Conservation (phyloP, 306 rosid species). For the Datisca glomerata region DNA sequence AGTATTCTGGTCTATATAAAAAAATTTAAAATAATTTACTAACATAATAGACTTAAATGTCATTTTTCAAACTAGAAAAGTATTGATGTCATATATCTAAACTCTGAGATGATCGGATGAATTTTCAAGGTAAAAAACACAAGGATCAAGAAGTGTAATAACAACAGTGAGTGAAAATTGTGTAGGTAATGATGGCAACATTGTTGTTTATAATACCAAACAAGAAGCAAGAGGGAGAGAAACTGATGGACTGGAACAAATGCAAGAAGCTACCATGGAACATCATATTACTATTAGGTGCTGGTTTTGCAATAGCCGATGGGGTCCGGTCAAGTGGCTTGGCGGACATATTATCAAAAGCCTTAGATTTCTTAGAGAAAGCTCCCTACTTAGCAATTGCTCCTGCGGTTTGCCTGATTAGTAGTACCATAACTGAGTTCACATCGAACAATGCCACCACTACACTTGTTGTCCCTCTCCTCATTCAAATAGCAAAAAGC, state of each 20-base stretch:
- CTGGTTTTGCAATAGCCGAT: slow-evolving; percentile 86
- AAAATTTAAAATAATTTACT: no score
- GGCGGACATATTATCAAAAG: slow-evolving; percentile 45
- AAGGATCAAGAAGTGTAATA: no score
- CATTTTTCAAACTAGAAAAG: no score
- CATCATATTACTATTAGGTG: slow-evolving; percentile 68
- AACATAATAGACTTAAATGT: no score
- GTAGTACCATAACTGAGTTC: slow-evolving; percentile 70
- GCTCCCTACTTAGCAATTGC: slow-evolving; percentile 60
- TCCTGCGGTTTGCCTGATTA: slow-evolving; percentile 47
- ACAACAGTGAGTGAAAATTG: background rate
- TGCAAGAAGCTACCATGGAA: slow-evolving; percentile 88
- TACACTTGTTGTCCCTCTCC: slow-evolving; percentile 56
- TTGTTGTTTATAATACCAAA: slow-evolving; percentile 77
- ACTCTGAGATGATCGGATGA: no score
- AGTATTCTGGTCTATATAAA: no score
- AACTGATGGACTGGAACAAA: slow-evolving; percentile 84
- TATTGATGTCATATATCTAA: no score
- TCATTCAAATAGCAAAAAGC: slow-evolving; percentile 44
- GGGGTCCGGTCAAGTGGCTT: slow-evolving; percentile 70
- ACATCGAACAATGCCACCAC: slow-evolving; percentile 83
- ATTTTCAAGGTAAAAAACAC: no score
- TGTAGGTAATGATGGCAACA: slow-evolving; percentile 69
- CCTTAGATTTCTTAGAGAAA: slow-evolving; percentile 40
- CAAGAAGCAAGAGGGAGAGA: slow-evolving; percentile 63